Evolutionary conservation across 805 yeast genomes (phyloP).

Genomic region (Pichia rugopelliculosa): DNA sequence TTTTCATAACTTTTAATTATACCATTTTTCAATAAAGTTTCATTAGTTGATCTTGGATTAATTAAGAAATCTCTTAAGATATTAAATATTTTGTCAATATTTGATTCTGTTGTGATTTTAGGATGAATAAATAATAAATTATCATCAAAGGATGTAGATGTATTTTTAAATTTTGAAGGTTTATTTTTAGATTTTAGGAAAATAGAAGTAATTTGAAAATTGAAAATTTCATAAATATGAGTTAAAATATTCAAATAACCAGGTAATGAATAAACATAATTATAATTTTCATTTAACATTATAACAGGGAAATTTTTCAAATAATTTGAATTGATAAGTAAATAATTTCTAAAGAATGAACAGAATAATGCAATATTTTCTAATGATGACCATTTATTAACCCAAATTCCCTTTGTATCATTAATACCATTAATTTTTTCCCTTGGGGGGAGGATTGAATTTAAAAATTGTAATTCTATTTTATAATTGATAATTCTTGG

Average conservation of each 20-base stretch:
- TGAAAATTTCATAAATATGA: constrained; percentile 37
- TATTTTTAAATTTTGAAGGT: background rate
- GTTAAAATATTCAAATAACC: constrained; percentile 39
- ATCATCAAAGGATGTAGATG: background rate
- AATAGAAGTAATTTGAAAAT: constrained; percentile 15
- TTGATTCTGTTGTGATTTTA: constrained; percentile 16
- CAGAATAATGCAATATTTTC: constrained; percentile 49
- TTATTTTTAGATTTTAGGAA: constrained; percentile 1
- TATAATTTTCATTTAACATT: constrained; percentile 8
- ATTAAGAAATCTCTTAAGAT: constrained; percentile 31
- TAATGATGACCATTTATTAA: constrained; percentile 48
- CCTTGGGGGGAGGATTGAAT: constrained; percentile 34
- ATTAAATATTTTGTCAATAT: constrained; percentile 27
- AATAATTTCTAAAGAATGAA: constrained; percentile 55
- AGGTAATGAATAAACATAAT: constrained; percentile 29
- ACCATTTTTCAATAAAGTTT: constrained; percentile 18
- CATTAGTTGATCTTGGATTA: constrained; percentile 26
- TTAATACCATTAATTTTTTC: constrained; percentile 37
- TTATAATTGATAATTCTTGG: constrained; percentile 22
- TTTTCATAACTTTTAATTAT: constrained; percentile 19
- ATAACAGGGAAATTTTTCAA: constrained; percentile 12
- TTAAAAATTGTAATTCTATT: constrained; percentile 26
- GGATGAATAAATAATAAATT: constrained; percentile 4
- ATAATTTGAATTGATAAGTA: constrained; percentile 26
- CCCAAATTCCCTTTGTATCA: constrained; percentile 59